Evolutionary conservation across 2,329 filamentous ascomycete species (phyloP), one percentile per base, ranked within the genome.

Genomic region (Huntiella omanensis): DNA sequence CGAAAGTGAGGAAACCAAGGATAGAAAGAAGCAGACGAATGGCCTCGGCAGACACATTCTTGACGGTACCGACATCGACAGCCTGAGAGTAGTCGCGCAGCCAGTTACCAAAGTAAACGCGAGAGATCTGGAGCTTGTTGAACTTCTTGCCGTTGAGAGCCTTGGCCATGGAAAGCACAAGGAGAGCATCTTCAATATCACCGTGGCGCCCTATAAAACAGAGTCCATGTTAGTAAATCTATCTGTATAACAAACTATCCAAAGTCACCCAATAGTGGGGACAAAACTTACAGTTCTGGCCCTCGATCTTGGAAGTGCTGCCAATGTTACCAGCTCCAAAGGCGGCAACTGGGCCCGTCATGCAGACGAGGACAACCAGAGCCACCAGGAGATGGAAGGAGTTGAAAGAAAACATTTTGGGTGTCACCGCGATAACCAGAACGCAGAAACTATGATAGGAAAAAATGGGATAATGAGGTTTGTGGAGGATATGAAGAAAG

Each of bases 21-120:
- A 95, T 75, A 69, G 83, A 93, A 47, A 95, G 74, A 11, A 94
- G 67, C 42, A 95, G 81, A 33, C 87, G 80, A 57, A 95, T 93
- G 49, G 86, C 86, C 62, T 93, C 85, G 44, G 84, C 80, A 47
- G 83, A 88, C 52, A 95, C 86, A 55, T 80, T 75, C 66, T 94
- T 94, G 63, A 94, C 75, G 3, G 85, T 92, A 51, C 85, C 87
- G 43, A 94, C 83, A 60, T 95, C 87, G 55, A 94, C 83, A 51
- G 86, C 87, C 62, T 95, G 87, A 45, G 83, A 91, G 63, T 95
- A 95, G 63, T 95, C 87, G 50, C 73, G 75, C 33, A 94, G 74
- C 87, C 87, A 94, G 67, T 94, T 95, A 53, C 87, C 87, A 65
- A 95, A 95, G 67, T 95, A 95, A 52, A 92, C 83, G 51, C 86